A percentile compares a stretch with the other conserved stretches of the same genome.
phyloP scores from a whole-genome alignment of 1,284 basidiomycete species.

The Leccinum solheimii region DNA sequence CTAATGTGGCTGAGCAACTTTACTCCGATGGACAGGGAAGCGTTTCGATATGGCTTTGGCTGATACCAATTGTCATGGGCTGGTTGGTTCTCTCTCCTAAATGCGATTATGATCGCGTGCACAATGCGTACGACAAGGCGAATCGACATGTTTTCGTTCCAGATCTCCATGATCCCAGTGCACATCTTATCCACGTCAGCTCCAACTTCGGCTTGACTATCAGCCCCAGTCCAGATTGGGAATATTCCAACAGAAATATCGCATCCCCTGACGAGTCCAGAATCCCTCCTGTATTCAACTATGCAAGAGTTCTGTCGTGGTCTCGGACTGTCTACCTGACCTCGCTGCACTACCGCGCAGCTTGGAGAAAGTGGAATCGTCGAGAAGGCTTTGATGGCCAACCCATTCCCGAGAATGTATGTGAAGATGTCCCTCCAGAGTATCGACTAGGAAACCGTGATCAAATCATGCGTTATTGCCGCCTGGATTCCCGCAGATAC shows the following conservation, averaged over 20 bases:
- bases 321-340: constrained; percentile 20
- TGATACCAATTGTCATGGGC: constrained; percentile 41
- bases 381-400: constrained; percentile 7
- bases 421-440: constrained; percentile 1
- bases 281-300: constrained; percentile 25
- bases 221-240: constrained; percentile 8
- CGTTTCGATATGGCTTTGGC: constrained; percentile 43
- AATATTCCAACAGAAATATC: neutral
- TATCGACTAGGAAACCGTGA: constrained; percentile 28
- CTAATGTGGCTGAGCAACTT: constrained; percentile 15
- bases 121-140: constrained; percentile 33
- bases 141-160: constrained; percentile 22
- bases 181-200: neutral
- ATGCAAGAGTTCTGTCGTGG: constrained; percentile 32
- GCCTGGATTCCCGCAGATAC: constrained; percentile 1
- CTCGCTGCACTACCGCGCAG: constrained; percentile 22
- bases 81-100: constrained; percentile 45
- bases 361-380: constrained; percentile 13
- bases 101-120: constrained; percentile 37
- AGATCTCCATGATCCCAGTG: neutral
- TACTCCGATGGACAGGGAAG: constrained; percentile 38
- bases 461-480: constrained; percentile 30
- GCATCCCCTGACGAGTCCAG: constrained; percentile 20
- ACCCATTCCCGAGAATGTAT: neutral
- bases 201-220: constrained; percentile 28